phyloP scores from a whole-genome alignment of 768 basidiomycete species.

The Termitomyces sp. region DNA sequence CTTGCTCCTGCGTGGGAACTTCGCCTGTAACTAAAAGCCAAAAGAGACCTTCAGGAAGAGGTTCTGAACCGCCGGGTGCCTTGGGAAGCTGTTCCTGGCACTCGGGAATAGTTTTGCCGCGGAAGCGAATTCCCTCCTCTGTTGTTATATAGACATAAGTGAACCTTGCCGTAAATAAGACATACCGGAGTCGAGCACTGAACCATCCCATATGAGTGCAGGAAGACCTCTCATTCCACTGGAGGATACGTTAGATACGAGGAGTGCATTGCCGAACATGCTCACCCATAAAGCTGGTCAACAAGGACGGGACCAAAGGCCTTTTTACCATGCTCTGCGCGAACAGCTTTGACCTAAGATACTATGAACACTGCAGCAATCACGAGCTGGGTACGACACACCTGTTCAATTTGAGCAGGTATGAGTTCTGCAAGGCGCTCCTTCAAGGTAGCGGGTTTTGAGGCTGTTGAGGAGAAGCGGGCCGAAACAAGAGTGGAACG shows the following conservation, averaged over 20 bases:
- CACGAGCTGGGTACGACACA: slow-evolving; percentile 21
- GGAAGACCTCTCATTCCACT: slow-evolving; percentile 89
- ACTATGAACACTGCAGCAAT: slow-evolving; percentile 8
- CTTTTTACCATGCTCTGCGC: slow-evolving; percentile 87
- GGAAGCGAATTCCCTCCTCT: slow-evolving; percentile 99
- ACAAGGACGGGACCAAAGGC: slow-evolving; percentile 88
- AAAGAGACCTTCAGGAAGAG: slow-evolving; percentile 91
- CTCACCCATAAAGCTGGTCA: slow-evolving; percentile 86
- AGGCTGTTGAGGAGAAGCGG: slow-evolving; percentile 59
- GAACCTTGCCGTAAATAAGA: slow-evolving; percentile 9
- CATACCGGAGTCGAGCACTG: slow-evolving; percentile 89
- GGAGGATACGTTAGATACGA: not conserved
- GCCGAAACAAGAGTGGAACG: slow-evolving; percentile 41
- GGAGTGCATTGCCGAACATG: not conserved
- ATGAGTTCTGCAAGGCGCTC: slow-evolving; percentile 93
- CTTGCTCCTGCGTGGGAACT: slow-evolving; percentile 88
- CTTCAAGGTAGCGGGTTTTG: slow-evolving; percentile 77
- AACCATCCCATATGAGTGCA: slow-evolving; percentile 97
- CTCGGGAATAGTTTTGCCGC: slow-evolving; percentile 92
- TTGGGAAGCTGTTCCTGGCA: slow-evolving; percentile 84
- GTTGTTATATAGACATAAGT: slow-evolving; percentile 1
- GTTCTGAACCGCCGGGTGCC: slow-evolving; percentile 83
- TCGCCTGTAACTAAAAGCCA: slow-evolving; percentile 96
- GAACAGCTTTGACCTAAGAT: slow-evolving; percentile 72
- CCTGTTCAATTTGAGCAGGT: slow-evolving; percentile 77